Percentiles rank a stretch among this genome's conserved stretches.
These are phyloP conservation scores for Phlebiopsis gigantea DNA, from an alignment of 768 basidiomycete species.

Conservation along the genomic window DNA sequence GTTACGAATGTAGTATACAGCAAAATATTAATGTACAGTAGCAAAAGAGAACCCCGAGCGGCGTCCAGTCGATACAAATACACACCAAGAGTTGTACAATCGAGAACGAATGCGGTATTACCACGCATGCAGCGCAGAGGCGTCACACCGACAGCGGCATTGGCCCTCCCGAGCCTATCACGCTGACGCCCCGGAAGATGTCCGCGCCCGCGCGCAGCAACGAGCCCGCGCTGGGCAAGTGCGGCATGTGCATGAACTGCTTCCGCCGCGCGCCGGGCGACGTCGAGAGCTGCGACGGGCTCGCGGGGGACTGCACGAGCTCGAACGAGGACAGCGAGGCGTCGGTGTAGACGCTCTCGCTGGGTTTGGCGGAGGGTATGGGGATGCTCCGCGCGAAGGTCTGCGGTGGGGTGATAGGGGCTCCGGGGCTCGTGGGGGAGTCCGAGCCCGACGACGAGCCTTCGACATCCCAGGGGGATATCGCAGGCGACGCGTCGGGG, in stretches of 20 bases:
- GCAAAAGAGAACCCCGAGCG: no score
- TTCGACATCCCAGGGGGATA: background rate
- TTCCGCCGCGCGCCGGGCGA: constrained; percentile 1
- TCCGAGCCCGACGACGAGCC: background rate
- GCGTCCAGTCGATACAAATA: no score
- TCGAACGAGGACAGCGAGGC: background rate
- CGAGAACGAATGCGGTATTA: no score
- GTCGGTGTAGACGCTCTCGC: background rate
- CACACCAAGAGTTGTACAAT: no score
- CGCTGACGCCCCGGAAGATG: constrained; percentile 25
- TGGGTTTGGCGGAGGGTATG: background rate
- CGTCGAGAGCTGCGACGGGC: background rate
- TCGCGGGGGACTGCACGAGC: background rate
- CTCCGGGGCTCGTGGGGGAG: background rate
- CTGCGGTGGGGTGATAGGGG: constrained; percentile 1
- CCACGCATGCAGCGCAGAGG: no score
- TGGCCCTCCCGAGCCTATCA: constrained; percentile 11
- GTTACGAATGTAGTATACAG: no score
- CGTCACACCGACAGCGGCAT: constrained; percentile 17
- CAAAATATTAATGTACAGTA: no score
- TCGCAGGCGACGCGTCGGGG: constrained; percentile 9
- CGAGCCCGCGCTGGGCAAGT: constrained; percentile 15
- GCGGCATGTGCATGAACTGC: constrained; percentile 12
- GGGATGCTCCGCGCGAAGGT: background rate
- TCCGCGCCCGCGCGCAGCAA: constrained; percentile 24